Base-by-base conservation (phyloP, 345 rosid species). In the Eucalyptus sp. region DNA sequence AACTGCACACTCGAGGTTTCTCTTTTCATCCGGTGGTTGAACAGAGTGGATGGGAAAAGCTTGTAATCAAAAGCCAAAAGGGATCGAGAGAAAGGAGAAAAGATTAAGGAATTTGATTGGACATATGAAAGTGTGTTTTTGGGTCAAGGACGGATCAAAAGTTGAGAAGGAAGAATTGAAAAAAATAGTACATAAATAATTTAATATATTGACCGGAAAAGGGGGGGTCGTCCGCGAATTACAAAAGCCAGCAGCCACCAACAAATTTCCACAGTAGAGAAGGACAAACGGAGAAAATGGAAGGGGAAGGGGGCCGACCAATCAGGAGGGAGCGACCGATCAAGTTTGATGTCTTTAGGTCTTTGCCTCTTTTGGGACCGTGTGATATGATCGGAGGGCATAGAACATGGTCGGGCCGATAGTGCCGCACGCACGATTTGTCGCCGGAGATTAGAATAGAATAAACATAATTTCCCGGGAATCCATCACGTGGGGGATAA, bases 81-180 rank as follows among this genome's bases (percentile, higher is more conserved):
- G 4, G 20, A 0, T 37, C 41, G 4, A 10, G 13, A 10, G 44
- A 2, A 1, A 5, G 13, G 7, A 0, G 4, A 31, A 31, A 31
- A 4, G 11, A 1, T 31, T 8, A 10, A 8, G 41, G 22, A 68
- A 4, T 68, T 33, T 18, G 12, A 68, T 68, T 68, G 41, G 80
- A 15, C 80, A 10, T 16, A 9, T 16, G 12, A 31, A 31, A 31
- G 15, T n/a, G 22, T 4, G 15, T 31, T 56, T 56, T 56, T 24
- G 29, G 62, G 62, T 56, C 62, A 56, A 56, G 41, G 80, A 15
- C 80, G 43, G 18, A 31, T 33, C 24, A 33, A 31, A 31, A 31
- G 41, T 3, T 15, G 41, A 18, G 81, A 71, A 33, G 20, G 83
- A 37, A 37, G 83, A 37, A 37, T 33, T 68, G 22, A 27, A 7